phyloP scores from a whole-genome alignment of 345 rosid genomes.

The Syzygium oleosum region DNA sequence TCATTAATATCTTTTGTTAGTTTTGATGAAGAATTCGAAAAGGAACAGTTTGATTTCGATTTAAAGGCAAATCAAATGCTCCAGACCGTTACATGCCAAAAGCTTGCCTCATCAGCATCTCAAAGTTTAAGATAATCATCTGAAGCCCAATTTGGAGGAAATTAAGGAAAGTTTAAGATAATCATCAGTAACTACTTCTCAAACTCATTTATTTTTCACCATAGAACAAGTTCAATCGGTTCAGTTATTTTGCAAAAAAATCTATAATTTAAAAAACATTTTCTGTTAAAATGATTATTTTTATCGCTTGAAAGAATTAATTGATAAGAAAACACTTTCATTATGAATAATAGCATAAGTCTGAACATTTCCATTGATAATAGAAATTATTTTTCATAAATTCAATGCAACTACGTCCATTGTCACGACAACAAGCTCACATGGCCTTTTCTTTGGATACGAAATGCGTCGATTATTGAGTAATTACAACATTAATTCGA shows the following conservation, averaged over 20 bases:
- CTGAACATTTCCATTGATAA: not conserved
- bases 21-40: not conserved
- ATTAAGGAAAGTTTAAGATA: not conserved
- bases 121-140: not conserved
- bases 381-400: too few relatives aligned
- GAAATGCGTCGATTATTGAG: too few relatives aligned
- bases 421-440: too few relatives aligned
- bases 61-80: not conserved
- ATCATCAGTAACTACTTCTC: not conserved
- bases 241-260: not conserved
- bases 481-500: too few relatives aligned
- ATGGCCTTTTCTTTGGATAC: too few relatives aligned
- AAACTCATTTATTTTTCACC: not conserved
- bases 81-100: not conserved
- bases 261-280: too few relatives aligned
- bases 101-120: not conserved
- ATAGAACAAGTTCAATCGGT: not conserved
- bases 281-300: not conserved
- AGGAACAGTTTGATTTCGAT: not conserved
- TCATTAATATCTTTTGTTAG: not conserved
- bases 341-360: not conserved
- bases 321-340: rapidly evolving
- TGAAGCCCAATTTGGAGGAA: not conserved
- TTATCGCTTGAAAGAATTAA: not conserved
- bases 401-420: too few relatives aligned